Base-by-base conservation (phyloP, 495 filamentous ascomycete genomes). In the Lasiosphaeris hirsuta region DNA sequence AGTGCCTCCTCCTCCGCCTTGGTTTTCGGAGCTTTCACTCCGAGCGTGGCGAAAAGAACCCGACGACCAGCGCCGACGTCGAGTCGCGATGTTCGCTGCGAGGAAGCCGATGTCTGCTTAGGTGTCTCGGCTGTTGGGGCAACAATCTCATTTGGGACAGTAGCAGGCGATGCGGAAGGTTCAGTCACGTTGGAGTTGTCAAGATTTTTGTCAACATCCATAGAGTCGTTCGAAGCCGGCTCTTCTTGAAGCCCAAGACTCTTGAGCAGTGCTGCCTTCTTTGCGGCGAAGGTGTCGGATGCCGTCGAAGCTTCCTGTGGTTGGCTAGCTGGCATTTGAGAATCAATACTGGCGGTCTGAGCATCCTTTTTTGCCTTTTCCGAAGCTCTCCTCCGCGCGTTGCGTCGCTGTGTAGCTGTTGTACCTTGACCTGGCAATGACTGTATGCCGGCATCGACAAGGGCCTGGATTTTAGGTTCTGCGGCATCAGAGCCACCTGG, bases 11-110 rank as follows among this genome's bases (percentile, higher is more conserved):
- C 85, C 13, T 90, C 87, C 56, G 81, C 78, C 62, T 88, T 85
- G 4, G 78, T 84, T 54, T 81, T 84, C 2, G 89, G 89, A 9
- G 78, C 80, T 54, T 79, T 80, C 4, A 90, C 72, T 35, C 88
- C 89, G n/a, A 92, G 75, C 18, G 86, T 83, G 15, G 85, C 84
- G 62, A 91, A 91, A 0, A 94, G 64, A 58, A 92, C 66, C 57
- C 89, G 77, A 41, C 81, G 80, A 4, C 84, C 83, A 55, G 87
- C 85, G 8, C 74, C 81, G 3, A 90, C 60, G 63, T 92, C 87
- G 15, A 90, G 65, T 53, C 75, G 59, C 2, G 37, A n/a, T 36
- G 54, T 59, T 15, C 58, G 64, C 48, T 63, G 40, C 9, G 54
- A 39, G 14, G 60, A 49, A 15, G 54, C 44, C 1, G 42, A 38